These are phyloP conservation scores for Paracoccidioides lutzii DNA, from an alignment of 2,329 filamentous ascomycete genomes.

Conservation along the genomic window DNA sequence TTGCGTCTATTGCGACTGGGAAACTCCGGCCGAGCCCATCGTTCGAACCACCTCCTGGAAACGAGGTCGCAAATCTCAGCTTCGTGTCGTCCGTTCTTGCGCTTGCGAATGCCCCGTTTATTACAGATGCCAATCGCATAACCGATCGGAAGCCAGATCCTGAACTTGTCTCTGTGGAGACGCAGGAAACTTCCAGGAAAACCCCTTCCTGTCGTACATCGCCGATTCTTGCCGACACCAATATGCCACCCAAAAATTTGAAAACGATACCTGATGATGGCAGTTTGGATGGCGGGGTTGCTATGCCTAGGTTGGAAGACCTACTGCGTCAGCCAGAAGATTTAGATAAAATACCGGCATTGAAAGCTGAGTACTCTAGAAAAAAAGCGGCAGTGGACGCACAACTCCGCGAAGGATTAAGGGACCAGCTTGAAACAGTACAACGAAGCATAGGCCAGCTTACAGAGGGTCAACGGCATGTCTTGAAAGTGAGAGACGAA, in stretches of 20 bases:
- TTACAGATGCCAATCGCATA: not conserved
- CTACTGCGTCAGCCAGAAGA: slow-evolving; percentile 91
- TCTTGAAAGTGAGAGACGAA: slow-evolving; percentile 90
- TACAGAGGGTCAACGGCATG: slow-evolving; percentile 77
- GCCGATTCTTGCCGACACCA: not conserved
- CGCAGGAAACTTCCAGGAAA: not conserved
- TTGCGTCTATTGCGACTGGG: not conserved
- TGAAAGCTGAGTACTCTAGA: slow-evolving; percentile 85
- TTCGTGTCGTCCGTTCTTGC: slow-evolving; percentile 2
- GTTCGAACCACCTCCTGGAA: not conserved
- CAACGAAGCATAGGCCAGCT: slow-evolving; percentile 86
- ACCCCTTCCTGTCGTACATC: not conserved
- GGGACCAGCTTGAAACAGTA: slow-evolving; percentile 87
- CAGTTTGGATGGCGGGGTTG: slow-evolving; percentile 45
- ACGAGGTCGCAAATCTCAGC: not conserved
- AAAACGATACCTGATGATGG: slow-evolving; percentile 24
- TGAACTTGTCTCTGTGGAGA: not conserved
- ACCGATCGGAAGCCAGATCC: not conserved
- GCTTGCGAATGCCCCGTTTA: not conserved
- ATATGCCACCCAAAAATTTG: slow-evolving; percentile 1
- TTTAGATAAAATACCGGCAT: slow-evolving; percentile 80
- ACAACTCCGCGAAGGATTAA: slow-evolving; percentile 74
- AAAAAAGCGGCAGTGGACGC: slow-evolving; percentile 88
- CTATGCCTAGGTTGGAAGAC: slow-evolving; percentile 69
- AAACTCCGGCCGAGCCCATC: not conserved